Evolutionary conservation across 192 early-diverging fungal species (phyloP).

Genomic region (Backusella parvicylindrica): DNA sequence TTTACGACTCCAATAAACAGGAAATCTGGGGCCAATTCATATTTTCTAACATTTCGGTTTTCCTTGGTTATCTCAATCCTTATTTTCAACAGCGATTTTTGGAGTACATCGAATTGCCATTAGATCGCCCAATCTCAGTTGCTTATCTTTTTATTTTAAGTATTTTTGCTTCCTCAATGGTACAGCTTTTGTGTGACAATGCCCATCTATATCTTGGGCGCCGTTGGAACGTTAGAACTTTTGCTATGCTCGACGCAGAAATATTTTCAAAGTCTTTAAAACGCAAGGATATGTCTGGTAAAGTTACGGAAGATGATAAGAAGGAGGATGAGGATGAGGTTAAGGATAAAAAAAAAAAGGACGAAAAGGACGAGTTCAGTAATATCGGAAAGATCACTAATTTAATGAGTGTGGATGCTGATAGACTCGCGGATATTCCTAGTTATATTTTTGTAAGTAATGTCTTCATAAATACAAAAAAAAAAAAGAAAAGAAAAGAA

Average conservation of each 20-base stretch:
- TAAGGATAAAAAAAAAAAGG: background rate
- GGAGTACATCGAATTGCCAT: constrained; percentile 29
- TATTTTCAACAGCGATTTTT: constrained; percentile 43
- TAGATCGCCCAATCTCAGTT: constrained; percentile 26
- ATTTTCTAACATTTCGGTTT: constrained; percentile 9
- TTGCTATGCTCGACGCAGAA: constrained; percentile 45
- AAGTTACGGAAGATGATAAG: constrained; percentile 8
- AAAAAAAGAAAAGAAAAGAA: background rate
- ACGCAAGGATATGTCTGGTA: constrained; percentile 41
- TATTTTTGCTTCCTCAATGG: constrained; percentile 39
- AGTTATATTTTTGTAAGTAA: constrained; percentile 51
- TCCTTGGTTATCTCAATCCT: constrained; percentile 41
- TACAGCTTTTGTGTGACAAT: constrained; percentile 37
- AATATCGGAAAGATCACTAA: constrained; percentile 68
- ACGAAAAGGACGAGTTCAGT: constrained; percentile 23
- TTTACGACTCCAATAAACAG: constrained; percentile 18
- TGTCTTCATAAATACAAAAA: background rate
- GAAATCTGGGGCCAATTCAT: constrained; percentile 25
- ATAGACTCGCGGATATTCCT: constrained; percentile 50
- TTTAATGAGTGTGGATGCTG: constrained; percentile 70
- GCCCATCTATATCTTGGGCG: constrained; percentile 45
- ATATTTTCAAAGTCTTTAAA: constrained; percentile 47
- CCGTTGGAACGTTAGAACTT: constrained; percentile 43
- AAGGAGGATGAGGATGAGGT: background rate
- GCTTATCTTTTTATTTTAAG: constrained; percentile 47